Evolutionary conservation across 495 filamentous ascomycete species (phyloP).

Genomic region (Aspergillus homomorphus): DNA sequence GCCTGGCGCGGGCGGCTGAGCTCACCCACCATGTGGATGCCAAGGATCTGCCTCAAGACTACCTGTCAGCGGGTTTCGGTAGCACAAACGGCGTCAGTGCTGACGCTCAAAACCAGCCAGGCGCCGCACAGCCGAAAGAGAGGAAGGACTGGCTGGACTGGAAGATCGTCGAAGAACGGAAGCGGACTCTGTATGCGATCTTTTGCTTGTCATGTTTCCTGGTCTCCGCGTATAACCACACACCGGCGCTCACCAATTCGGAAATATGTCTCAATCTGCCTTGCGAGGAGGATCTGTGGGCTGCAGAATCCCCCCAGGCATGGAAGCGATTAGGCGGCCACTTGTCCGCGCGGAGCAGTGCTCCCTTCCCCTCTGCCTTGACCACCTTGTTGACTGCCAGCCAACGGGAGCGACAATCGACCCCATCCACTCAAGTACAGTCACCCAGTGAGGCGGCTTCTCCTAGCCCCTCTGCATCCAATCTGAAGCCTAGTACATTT

Average conservation of each 20-base stretch:
- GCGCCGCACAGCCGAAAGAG: conserved; percentile 57
- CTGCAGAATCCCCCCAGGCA: conserved; percentile 71
- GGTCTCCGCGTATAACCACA: conserved; percentile 88
- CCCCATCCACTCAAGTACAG: conserved; percentile 27
- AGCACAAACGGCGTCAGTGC: conserved; percentile 12
- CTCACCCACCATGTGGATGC: conserved; percentile 52
- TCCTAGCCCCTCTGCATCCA: conserved; percentile 55
- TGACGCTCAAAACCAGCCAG: conserved; percentile 29
- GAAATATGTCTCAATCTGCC: conserved; percentile 89
- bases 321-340: conserved; percentile 78
- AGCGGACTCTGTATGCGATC: conserved; percentile 88
- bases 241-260: conserved; percentile 88
- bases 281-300: conserved; percentile 91
- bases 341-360: conserved; percentile 58
- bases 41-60: conserved; percentile 39
- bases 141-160: conserved; percentile 84
- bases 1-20: conserved; percentile 82
- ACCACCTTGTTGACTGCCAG: conserved; percentile 76
- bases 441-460: conserved; percentile 2
- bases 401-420: conserved; percentile 61
- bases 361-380: conserved; percentile 71
- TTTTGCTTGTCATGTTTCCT: conserved; percentile 88
- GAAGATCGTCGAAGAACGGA: conserved; percentile 87
- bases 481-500: conserved; percentile 82
- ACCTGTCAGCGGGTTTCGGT: conserved; percentile 25